Percentiles rank a stretch among this genome's conserved stretches.
Evolutionary conservation across 176 grass and related monocot genomes (phyloP).

Genomic region (Zoysia pacifica): DNA sequence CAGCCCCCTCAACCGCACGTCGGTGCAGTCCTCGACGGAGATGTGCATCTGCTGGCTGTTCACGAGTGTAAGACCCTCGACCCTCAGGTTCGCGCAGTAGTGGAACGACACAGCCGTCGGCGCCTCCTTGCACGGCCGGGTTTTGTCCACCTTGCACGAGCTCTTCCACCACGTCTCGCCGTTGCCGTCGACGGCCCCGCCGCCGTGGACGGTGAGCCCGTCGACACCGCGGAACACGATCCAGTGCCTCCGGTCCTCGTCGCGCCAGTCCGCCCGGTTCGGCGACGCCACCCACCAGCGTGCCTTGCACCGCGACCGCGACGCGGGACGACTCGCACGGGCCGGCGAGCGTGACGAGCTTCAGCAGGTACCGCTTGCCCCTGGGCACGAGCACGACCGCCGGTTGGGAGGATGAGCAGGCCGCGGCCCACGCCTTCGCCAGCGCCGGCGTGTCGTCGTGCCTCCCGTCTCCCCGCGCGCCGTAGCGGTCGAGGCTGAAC

Average conservation of each 20-base stretch:
- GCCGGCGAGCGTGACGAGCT: slow-evolving; percentile 51
- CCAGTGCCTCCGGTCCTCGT: slow-evolving; percentile 45
- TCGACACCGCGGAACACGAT: slow-evolving; percentile 46
- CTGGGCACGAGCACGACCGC: slow-evolving; percentile 57
- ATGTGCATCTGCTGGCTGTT: slow-evolving; percentile 59
- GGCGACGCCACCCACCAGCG: slow-evolving; percentile 65
- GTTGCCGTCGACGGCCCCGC: slow-evolving; percentile 74
- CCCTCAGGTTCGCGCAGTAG: slow-evolving; percentile 14
- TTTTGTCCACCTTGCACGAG: slow-evolving; percentile 70
- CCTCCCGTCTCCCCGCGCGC: slow-evolving; percentile 51
- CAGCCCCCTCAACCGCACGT: background rate
- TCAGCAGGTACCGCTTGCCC: slow-evolving; percentile 56
- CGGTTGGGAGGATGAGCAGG: slow-evolving; percentile 51
- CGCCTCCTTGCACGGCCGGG: slow-evolving; percentile 67
- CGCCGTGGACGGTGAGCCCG: slow-evolving; percentile 50
- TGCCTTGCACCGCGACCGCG: slow-evolving; percentile 54
- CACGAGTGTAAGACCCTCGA: slow-evolving; percentile 14
- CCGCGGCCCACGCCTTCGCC: slow-evolving; percentile 49
- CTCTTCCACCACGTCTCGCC: slow-evolving; percentile 72
- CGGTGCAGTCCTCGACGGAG: slow-evolving; percentile 39
- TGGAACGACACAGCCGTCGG: slow-evolving; percentile 53
- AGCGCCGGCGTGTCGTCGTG: slow-evolving; percentile 67
- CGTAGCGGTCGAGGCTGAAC: slow-evolving; percentile 57
- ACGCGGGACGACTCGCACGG: slow-evolving; percentile 68
- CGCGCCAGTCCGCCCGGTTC: slow-evolving; percentile 42